Evolutionary conservation across 2,329 filamentous ascomycete genomes (phyloP).

Genomic region (Daldinia sp.): DNA sequence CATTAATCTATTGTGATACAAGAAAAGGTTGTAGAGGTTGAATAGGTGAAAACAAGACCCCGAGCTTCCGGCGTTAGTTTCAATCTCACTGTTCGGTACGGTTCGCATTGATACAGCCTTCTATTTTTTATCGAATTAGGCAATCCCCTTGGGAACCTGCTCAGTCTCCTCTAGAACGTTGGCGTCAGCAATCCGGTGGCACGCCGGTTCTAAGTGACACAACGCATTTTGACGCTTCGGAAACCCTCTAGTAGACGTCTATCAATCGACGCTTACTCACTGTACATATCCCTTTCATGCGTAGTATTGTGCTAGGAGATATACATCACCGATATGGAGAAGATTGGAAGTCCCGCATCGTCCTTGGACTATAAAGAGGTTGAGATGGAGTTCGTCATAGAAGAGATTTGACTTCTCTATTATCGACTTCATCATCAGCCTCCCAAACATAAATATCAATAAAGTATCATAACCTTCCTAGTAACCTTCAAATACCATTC

Average conservation of each 20-base stretch:
- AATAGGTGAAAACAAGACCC: slow-evolving; percentile 14
- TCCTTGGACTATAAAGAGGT: slow-evolving; percentile 33
- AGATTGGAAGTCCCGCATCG: slow-evolving; percentile 25
- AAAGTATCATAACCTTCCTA: neutral
- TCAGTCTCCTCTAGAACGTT: slow-evolving; percentile 7
- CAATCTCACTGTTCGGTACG: slow-evolving; percentile 5
- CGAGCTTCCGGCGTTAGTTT: slow-evolving; percentile 14
- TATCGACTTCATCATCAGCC: slow-evolving; percentile 17
- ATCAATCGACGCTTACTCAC: slow-evolving; percentile 39
- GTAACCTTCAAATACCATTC: neutral
- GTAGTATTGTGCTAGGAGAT: slow-evolving; percentile 1
- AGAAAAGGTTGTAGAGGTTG: slow-evolving; percentile 10
- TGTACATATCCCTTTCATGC: slow-evolving; percentile 21
- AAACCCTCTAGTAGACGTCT: slow-evolving; percentile 13
- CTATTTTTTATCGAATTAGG: neutral
- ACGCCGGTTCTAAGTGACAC: slow-evolving; percentile 32
- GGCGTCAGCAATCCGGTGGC: slow-evolving; percentile 14
- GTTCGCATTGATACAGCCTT: slow-evolving; percentile 20
- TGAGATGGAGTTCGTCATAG: slow-evolving; percentile 4
- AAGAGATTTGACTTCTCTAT: slow-evolving; percentile 12
- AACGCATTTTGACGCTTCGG: slow-evolving; percentile 24
- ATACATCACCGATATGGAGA: slow-evolving; percentile 24
- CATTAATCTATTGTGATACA: neutral
- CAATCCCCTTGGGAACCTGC: slow-evolving; percentile 12
- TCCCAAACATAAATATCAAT: slow-evolving; percentile 2